These are phyloP conservation scores for Oryza officinalis DNA, from an alignment of 176 grass and related monocot species.

Conservation along the genomic window DNA sequence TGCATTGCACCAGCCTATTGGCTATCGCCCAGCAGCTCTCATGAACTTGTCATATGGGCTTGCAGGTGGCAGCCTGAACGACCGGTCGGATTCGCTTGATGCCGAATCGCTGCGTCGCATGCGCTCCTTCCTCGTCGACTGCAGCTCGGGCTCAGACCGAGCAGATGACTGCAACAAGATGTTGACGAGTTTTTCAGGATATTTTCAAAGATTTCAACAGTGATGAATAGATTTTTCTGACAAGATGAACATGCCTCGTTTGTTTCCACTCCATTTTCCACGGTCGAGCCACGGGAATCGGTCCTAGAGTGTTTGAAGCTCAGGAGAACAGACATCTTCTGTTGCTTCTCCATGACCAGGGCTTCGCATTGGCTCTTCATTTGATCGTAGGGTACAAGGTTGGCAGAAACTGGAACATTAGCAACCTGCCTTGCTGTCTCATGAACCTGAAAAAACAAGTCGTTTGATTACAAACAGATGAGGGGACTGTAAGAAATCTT, in stretches of 20 bases:
- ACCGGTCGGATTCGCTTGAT: conserved; percentile 66
- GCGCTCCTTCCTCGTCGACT: conserved; percentile 45
- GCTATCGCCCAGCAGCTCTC: conserved; percentile 91
- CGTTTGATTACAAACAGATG: conserved; percentile 3
- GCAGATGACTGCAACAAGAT: conserved; percentile 54
- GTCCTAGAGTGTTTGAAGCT: conserved; percentile 81
- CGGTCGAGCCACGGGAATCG: conserved; percentile 35
- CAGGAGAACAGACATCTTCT: conserved; percentile 89
- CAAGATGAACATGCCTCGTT: conserved; percentile 51
- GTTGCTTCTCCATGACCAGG: conserved; percentile 83
- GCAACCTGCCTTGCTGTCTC: conserved; percentile 76
- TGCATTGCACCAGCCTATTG: conserved; percentile 17
- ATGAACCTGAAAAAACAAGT: conserved; percentile 62
- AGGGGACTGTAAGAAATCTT: neutral
- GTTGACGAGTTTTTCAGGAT: conserved; percentile 12
- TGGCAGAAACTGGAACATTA: conserved; percentile 49
- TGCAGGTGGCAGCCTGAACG: conserved; percentile 81
- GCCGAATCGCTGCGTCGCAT: conserved; percentile 55
- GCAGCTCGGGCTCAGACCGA: conserved; percentile 35
- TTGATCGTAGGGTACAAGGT: conserved; percentile 80
- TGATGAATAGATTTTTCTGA: neutral
- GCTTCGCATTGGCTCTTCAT: conserved; percentile 99
- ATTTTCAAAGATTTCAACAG: neutral
- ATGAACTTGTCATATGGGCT: conserved; percentile 97
- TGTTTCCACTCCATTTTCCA: conserved; percentile 40